These are phyloP conservation scores for Xylaria sp. DNA, from an alignment of 2,329 filamentous ascomycete genomes.

Conservation along the genomic window DNA sequence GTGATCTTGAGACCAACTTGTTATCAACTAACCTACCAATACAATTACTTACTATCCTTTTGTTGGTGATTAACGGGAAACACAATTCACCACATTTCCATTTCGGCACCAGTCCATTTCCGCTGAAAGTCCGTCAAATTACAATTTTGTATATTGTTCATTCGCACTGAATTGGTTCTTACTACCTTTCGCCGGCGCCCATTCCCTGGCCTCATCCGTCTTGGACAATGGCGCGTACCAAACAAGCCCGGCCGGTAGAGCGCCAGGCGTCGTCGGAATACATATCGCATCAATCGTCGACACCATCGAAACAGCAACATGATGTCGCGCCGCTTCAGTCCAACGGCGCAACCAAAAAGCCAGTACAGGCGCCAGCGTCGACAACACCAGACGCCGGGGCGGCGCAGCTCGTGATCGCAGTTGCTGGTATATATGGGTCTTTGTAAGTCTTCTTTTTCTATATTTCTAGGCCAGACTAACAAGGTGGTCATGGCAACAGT, in stretches of 20 bases:
- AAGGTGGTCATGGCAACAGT: constrained; percentile 56
- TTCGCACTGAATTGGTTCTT: neutral
- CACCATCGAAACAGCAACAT: constrained; percentile 47
- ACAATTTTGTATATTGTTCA: constrained; percentile 8
- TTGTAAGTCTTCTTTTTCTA: constrained; percentile 69
- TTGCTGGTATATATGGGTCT: constrained; percentile 95
- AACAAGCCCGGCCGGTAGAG: constrained; percentile 72
- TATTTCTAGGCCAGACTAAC: constrained; percentile 15
- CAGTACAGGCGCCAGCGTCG: constrained; percentile 20
- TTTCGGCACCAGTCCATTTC: neutral
- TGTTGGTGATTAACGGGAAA: neutral
- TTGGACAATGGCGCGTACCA: constrained; percentile 72
- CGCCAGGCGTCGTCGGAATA: constrained; percentile 75
- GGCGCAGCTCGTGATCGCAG: constrained; percentile 82
- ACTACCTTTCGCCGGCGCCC: neutral
- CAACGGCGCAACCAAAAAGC: constrained; percentile 43
- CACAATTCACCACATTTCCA: neutral
- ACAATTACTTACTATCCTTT: neutral
- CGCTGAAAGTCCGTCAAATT: neutral
- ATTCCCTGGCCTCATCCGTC: neutral
- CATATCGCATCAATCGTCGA: constrained; percentile 53
- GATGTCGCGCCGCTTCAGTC: constrained; percentile 37
- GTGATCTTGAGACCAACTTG: constrained; percentile 22
- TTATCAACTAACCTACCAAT: neutral
- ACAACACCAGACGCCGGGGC: constrained; percentile 68